Base-by-base conservation (phyloP, 2,329 filamentous ascomycete species). In the Fusarium annulatum region DNA sequence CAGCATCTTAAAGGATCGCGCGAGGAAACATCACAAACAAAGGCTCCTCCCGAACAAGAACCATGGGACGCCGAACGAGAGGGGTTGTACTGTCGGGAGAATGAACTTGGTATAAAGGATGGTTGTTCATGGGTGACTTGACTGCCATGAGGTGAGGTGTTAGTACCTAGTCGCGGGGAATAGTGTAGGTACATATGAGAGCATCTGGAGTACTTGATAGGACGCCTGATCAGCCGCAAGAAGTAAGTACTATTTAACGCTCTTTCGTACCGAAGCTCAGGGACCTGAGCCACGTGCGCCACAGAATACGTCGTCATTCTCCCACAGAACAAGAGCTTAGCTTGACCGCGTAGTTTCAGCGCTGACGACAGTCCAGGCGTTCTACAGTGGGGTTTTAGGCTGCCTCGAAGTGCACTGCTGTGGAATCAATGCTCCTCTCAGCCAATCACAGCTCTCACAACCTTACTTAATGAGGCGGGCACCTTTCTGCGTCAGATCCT, bases 241-340 rank as follows among this genome's bases (percentile, higher is more conserved):
- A 3, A 26, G 3, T 18, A 55, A 33, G 76, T 77, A 78, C 38
- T 57, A 16, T 28, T 38, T 53, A 26, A 19, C 34, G 19, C 28
- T 55, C 11, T 41, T 51, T 38, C 21, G 76, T 75, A 75, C 38
- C 69, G 23, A 33, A 42, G 42, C 39, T 33, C 16, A 34, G 48
- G 46, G 21, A 51, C 48, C 64, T 69, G 71, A 75, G 76, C 76
- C 74, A 77, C 76, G 73, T 77, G 75, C 74, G 76, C 76, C 76
- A 78, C 76, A 77, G 38, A 55, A 36, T 26, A 49, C 59, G 62
- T 77, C 74, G 74, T 78, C 74, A 78, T 77, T 66, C 60, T 63
- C 60, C 61, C 55, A 36, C 16, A 58, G 61, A 65, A 21, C 43
- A 58, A 67, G 52, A 60, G 61, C 66, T 67, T 63, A 71, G 66